phyloP scores from a whole-genome alignment of 2,329 filamentous ascomycete species.

The Colletotrichum costaricense region DNA sequence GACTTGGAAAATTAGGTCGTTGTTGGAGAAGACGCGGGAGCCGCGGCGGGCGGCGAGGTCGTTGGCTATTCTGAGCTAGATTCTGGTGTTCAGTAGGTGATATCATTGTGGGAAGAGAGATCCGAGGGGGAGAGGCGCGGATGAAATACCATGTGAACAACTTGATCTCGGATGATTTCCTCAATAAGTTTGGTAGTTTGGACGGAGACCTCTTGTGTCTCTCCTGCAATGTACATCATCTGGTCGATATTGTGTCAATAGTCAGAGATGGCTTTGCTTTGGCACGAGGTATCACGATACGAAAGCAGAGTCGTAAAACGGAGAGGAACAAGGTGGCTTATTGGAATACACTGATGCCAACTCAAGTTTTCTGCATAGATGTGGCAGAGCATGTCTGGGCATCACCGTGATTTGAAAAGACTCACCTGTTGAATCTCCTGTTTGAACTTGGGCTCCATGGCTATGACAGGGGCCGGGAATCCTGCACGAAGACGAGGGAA shows the following conservation, averaged over 20 bases:
- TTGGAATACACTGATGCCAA: too few relatives aligned
- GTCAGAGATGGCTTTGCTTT: too few relatives aligned
- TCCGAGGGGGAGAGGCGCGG: too few relatives aligned
- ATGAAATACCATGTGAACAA: slow-evolving; percentile 28
- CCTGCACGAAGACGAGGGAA: neutral
- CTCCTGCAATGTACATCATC: slow-evolving; percentile 41
- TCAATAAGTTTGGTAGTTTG: slow-evolving; percentile 38
- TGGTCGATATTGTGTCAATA: neutral
- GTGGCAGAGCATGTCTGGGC: too few relatives aligned
- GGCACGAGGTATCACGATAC: too few relatives aligned
- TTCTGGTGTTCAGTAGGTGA: too few relatives aligned
- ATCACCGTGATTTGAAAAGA: too few relatives aligned
- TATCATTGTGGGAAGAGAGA: too few relatives aligned
- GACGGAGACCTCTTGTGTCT: slow-evolving; percentile 31
- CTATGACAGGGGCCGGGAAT: neutral
- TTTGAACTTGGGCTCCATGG: slow-evolving; percentile 15
- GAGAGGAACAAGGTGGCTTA: too few relatives aligned
- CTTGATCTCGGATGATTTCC: slow-evolving; percentile 37
- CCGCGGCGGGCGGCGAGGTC: slow-evolving; percentile 39
- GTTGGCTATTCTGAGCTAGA: slow-evolving; percentile 34
- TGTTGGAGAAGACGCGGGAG: slow-evolving; percentile 36
- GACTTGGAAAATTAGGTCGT: slow-evolving; percentile 41
- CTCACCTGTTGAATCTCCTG: slow-evolving; percentile 33
- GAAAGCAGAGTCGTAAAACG: too few relatives aligned
- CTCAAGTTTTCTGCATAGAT: too few relatives aligned